Percentiles rank a stretch among this genome's conserved stretches.
Evolutionary conservation across 306 rosid genomes (phyloP).

Genomic region (Comarum palustre): DNA sequence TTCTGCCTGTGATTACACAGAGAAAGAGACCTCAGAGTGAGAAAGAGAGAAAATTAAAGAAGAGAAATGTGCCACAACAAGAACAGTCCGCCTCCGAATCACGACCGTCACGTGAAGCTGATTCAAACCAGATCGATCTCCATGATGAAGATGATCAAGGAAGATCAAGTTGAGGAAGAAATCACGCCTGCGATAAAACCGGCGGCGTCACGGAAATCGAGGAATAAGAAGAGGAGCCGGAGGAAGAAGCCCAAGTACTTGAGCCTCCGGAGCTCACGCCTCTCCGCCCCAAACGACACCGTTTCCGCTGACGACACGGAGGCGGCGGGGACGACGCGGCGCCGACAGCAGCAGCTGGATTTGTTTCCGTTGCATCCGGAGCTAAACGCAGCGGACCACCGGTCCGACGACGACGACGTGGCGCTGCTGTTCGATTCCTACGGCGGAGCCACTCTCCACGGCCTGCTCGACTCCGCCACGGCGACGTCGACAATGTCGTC

Average conservation of each 20-base stretch:
- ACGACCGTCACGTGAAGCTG: not conserved
- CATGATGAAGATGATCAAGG: not conserved
- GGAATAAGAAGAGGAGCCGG: constrained; percentile 43
- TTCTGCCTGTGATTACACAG: not conserved
- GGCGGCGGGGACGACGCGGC: not conserved
- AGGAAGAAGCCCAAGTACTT: constrained; percentile 66
- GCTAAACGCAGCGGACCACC: not conserved
- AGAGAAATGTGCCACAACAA: constrained; percentile 50
- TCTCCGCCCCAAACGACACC: not conserved
- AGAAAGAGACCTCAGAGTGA: not conserved
- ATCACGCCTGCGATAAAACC: not conserved
- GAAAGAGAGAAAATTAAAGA: not conserved
- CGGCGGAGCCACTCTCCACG: constrained; percentile 46
- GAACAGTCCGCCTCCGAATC: constrained; percentile 23
- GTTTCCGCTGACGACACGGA: not conserved
- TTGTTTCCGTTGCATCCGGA: constrained; percentile 63
- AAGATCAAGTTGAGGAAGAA: not conserved
- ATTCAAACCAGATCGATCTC: constrained; percentile 10
- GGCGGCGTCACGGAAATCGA: not conserved
- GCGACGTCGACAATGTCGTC: constrained; percentile 23
- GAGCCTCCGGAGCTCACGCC: constrained; percentile 41
- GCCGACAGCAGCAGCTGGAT: constrained; percentile 35
- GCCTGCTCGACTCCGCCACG: constrained; percentile 40
- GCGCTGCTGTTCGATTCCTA: constrained; percentile 59
- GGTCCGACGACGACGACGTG: constrained; percentile 61